Evolutionary conservation across 1,139 yeast genomes (phyloP), one percentile per base, ranked within the genome.

Genomic region (Meyerozyma smithsonii): DNA sequence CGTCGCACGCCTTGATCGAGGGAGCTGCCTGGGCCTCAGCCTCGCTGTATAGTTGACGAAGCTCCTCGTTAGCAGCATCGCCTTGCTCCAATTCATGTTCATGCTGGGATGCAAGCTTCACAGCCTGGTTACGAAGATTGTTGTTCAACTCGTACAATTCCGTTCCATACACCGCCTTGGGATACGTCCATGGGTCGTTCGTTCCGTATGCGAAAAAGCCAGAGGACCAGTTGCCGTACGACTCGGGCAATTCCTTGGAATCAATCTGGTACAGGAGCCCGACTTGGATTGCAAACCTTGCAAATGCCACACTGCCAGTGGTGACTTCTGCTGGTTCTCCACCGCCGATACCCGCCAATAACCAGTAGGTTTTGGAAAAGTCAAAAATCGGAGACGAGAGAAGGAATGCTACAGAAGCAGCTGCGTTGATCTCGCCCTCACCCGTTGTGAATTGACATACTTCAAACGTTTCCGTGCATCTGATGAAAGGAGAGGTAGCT

Each of bases 341-440:
- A 44, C 85, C 86, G 15, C 80, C 85, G 53, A 80, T 81, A 53
- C 87, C 87, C 30, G 82, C 81, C 46, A 79, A 63, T 48, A 80
- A 51, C 66, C 78, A 80, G 61, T 79, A 80, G 30, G 85, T 78
- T 50, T 73, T 69, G 26, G 79, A 54, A 38, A 80, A 69, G 52
- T 81, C 83, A 47, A 81, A 79, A 43, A 67, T 52, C 28, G 84
- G 80, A 42, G 69, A 67, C 55, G 77, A 64, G 8, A 75, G 56
- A 46, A 81, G 59, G 4, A 86, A 80, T 39, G 77, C 66, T 43
- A 80, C 58, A 28, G 84, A 68, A 32, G 79, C 50, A 17, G 86
- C 86, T 34, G 87, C 86, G 51, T 81, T 81, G 50, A 79, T 74
- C 55, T 80, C 85, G 46, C 81, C 83, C 61, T 80, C 86, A 42